Evolutionary conservation across 1,284 basidiomycete species (phyloP), one percentile per base, ranked within the genome.

Genomic region (Somion occarium): DNA sequence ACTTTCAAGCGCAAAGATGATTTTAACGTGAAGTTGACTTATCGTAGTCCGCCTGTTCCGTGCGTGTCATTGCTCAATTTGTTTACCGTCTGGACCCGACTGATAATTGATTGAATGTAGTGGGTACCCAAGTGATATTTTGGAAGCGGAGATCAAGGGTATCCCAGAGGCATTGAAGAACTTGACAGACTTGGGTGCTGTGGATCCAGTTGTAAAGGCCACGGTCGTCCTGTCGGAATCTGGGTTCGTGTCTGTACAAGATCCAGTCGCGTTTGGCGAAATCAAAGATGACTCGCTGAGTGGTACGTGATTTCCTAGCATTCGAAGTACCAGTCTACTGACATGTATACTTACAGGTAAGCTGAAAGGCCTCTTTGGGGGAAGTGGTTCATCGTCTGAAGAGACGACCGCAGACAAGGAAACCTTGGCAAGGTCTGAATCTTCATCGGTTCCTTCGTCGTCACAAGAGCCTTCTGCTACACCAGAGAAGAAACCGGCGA

Each of bases 301-400:
- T 51, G 88, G 88, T 81, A 66, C 60, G 74, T 22, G 9, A 23
- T 37, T 44, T 43, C 22, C 19, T 20, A 45, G 27, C n/a, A 37
- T 24, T 19, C 53, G 39, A n/a, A n/a, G 30, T 34, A 34, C 15
- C 7, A 34, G 30, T 34, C 3, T 4, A 38, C 22, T 38, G 13
- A 38, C 34, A 3, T 3, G n/a, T 38, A 19, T 19, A 38, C 18
- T 11, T 41, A n/a, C 63, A 84, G 89, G 85, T 53, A 91, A 87
- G 71, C 69, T 97, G 55, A 95, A 94, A 71, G 85, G 83, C 34
- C 71, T 97, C 54, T 94, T 96, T 63, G 86, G 86, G 39, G 83
- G 78, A 54, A 74, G 78, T 5, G 73, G 76, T 51, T 72, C 76
- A 1, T 61, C 70, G 9, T 57, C 63, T 25, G 58, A 60, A 1